A percentile compares a stretch with the other conserved stretches of the same genome.
Conservation (phyloP, 2,329 filamentous ascomycete species). For the Fusarium mundagurra region DNA sequence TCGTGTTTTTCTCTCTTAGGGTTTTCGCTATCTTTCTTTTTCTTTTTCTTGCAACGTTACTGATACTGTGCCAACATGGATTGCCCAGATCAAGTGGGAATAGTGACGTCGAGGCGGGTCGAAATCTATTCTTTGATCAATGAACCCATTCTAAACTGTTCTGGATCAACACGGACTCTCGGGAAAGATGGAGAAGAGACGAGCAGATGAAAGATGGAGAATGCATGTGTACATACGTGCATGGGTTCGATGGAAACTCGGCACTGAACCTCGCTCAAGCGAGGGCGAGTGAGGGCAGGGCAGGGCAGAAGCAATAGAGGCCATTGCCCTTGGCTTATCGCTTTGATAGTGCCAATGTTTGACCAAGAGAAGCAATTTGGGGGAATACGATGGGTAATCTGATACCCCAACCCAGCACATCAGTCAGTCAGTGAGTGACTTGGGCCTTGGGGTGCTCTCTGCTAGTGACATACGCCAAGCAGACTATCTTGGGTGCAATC, state of each 20-base stretch:
- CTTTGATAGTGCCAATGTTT: slow-evolving; percentile 4
- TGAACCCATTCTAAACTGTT: background rate
- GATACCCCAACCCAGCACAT: background rate
- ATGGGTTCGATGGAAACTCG: background rate
- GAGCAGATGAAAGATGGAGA: background rate
- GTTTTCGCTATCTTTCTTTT: background rate
- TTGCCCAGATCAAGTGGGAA: background rate
- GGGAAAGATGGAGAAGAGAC: background rate
- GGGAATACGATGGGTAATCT: slow-evolving; percentile 19
- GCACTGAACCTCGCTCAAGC: background rate
- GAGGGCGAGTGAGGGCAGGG: slow-evolving; percentile 1
- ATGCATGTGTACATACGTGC: background rate
- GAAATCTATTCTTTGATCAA: background rate
- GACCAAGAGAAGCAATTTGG: slow-evolving; percentile 21
- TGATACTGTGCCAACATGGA: background rate
- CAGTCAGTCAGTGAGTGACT: background rate
- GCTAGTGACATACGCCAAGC: slow-evolving; percentile 34
- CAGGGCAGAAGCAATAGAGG: background rate
- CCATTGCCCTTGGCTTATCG: background rate
- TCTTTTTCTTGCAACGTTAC: background rate
- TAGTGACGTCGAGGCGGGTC: slow-evolving; percentile 20
- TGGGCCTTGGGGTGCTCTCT: background rate
- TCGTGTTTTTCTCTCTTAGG: slow-evolving; percentile 12
- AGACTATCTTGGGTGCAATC: slow-evolving; percentile 9
- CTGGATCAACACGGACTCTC: slow-evolving; percentile 9